Conservation (phyloP, 2,329 filamentous ascomycete species). For the Calonectria fujianensis region DNA sequence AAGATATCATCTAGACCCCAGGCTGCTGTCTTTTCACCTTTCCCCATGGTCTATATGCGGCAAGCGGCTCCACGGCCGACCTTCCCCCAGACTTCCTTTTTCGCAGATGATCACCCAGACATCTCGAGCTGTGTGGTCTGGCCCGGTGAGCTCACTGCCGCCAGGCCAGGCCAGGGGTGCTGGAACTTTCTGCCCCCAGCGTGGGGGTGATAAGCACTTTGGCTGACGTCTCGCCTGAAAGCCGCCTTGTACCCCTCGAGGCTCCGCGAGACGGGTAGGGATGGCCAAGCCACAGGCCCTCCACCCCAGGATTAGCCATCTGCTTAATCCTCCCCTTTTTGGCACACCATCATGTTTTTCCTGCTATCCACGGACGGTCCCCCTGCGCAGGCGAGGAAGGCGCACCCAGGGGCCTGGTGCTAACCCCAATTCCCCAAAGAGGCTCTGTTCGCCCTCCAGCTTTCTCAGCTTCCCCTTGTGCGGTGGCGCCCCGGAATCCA, state of each 20-base stretch:
- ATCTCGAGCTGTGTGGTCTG: slow-evolving; percentile 26
- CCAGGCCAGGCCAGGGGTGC: slow-evolving; percentile 43
- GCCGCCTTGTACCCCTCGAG: slow-evolving; percentile 26
- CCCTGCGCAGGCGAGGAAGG: slow-evolving; percentile 53
- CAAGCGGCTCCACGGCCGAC: slow-evolving; percentile 46
- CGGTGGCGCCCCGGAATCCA: slow-evolving; percentile 51
- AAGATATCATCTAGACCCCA: slow-evolving; percentile 42
- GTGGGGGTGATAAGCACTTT: slow-evolving; percentile 51
- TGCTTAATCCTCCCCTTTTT: slow-evolving; percentile 37
- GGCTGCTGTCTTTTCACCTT: slow-evolving; percentile 15
- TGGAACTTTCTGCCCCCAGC: slow-evolving; percentile 36
- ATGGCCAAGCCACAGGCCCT: slow-evolving; percentile 44
- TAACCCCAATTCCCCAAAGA: slow-evolving; percentile 44
- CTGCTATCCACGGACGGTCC: slow-evolving; percentile 40
- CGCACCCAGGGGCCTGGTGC: slow-evolving; percentile 33
- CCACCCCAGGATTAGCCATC: slow-evolving; percentile 38
- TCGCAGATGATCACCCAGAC: slow-evolving; percentile 40
- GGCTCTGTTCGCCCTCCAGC: slow-evolving; percentile 49
- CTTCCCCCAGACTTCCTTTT: slow-evolving; percentile 51
- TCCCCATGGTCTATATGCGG: slow-evolving; percentile 37
- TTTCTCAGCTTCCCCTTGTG: slow-evolving; percentile 57
- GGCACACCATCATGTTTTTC: slow-evolving; percentile 48
- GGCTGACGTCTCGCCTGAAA: slow-evolving; percentile 47
- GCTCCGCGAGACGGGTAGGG: slow-evolving; percentile 43
- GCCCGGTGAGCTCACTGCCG: slow-evolving; percentile 38